Conservation (phyloP, 768 basidiomycete genomes). For the Piloderma croceum region DNA sequence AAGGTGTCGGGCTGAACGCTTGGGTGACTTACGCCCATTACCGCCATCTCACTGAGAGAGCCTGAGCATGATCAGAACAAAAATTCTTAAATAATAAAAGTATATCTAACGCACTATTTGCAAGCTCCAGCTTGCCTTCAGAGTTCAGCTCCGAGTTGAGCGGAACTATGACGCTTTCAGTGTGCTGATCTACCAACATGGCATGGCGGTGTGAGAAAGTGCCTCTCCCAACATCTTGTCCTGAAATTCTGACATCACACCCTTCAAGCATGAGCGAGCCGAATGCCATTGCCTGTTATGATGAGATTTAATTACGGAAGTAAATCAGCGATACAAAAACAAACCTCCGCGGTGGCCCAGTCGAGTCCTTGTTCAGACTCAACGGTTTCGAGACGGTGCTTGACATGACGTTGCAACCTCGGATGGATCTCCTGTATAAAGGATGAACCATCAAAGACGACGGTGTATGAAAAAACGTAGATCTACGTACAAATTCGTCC, state of each 20-base stretch:
- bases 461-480: not conserved
- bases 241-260: conserved; percentile 81
- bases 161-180: conserved; percentile 74
- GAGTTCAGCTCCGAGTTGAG: conserved; percentile 65
- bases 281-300: conserved; percentile 76
- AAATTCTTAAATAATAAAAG: not conserved
- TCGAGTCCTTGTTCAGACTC: conserved; percentile 70
- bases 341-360: conserved; percentile 85
- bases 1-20: not conserved
- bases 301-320: no score
- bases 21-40: conserved; percentile 61
- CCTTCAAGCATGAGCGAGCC: conserved; percentile 82
- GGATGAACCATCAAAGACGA: not conserved
- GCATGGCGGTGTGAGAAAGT: conserved; percentile 89
- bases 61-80: conserved; percentile 37
- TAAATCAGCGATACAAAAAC: conserved; percentile 6
- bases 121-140: conserved; percentile 71
- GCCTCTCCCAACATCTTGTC: conserved; percentile 89
- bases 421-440: conserved; percentile 65
- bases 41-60: conserved; percentile 85
- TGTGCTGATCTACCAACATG: conserved; percentile 86
- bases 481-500: conserved; percentile 57
- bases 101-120: conserved; percentile 60
- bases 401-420: conserved; percentile 74
- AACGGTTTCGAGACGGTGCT: conserved; percentile 64